Conservation (phyloP, 805 yeast species). For the Ascoidea rubescens region DNA sequence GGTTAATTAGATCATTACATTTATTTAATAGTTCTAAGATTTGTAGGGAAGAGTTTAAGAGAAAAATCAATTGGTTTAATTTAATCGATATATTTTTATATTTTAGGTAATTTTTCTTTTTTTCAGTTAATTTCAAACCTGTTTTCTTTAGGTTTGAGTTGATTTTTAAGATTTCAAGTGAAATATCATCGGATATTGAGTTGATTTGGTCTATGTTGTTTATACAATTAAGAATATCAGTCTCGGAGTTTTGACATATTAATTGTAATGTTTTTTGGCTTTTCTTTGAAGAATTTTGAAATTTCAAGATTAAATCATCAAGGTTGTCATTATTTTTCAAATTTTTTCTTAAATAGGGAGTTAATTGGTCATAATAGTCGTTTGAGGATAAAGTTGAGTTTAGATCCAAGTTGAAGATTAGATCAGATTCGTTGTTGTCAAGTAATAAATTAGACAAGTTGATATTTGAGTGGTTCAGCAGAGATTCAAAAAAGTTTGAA, state of each 20-base stretch:
- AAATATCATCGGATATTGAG: constrained; percentile 38
- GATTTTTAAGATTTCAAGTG: constrained; percentile 40
- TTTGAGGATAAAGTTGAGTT: constrained; percentile 26
- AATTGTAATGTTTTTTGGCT: constrained; percentile 52
- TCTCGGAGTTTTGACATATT: constrained; percentile 47
- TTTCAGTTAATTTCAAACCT: constrained; percentile 47
- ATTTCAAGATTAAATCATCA: constrained; percentile 37
- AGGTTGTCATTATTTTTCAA: constrained; percentile 32
- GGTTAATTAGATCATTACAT: constrained; percentile 66
- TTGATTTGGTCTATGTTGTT: constrained; percentile 51
- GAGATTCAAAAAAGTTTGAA: too few relatives aligned
- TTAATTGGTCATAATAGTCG: constrained; percentile 67
- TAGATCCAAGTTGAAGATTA: background rate
- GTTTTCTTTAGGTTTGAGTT: constrained; percentile 45
- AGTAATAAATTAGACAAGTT: too few relatives aligned
- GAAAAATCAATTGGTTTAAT: constrained; percentile 56
- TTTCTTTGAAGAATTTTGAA: constrained; percentile 41
- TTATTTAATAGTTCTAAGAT: constrained; percentile 78
- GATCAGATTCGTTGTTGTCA: background rate
- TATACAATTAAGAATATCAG: constrained; percentile 41
- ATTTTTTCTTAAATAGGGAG: constrained; percentile 59
- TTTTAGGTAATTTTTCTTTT: constrained; percentile 45
- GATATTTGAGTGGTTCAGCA: background rate
- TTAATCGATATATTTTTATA: constrained; percentile 51
- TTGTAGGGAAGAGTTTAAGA: constrained; percentile 60